Evolutionary conservation across 179 eudicot species (phyloP), one percentile per base, ranked within the genome.

Genomic region (Carnegiea gigantea): DNA sequence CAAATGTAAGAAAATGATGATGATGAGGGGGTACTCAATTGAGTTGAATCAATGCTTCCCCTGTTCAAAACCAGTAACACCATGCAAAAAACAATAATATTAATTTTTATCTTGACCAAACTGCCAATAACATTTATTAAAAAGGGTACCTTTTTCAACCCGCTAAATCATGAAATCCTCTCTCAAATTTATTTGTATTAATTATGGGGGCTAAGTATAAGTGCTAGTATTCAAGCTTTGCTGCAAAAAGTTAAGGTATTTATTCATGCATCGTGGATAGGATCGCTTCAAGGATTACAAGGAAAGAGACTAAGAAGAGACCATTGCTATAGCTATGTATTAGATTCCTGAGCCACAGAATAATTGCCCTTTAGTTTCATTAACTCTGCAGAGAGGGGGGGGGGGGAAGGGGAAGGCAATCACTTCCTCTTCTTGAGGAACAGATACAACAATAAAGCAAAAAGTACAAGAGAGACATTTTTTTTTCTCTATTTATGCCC

Each of bases 11-110:
- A 81, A 51, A 74, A 82, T 77, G 70, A 81, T 81, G 74, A 75
- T 74, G 74, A 80, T 72, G 67, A 79, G 28, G 62, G 38, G 75
- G 76, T 82, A 82, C 84, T 77, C 84, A 82, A 82, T 82, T 77
- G 77, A 54, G 80, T 77, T 77, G 72, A 77, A 72, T 77, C 76
- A 82, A 82, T 82, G 80, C 79, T 54, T 2, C 44, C 38, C 59
- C 60, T 81, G 75, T 81, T 49, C 75, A 48, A 65, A 81, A 74
- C 73, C 83, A 70, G 70, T 64, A 28, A 77, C 4, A 0, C 79
- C 62, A 82, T 68, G 43, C 46, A 70, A 21, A 38, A 5, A 18
- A 4, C 2, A 46, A 44, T 4, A 26, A 73, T 70, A 15, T 28
- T 24, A 12, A 38, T 7, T 70, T 70, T 59, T 9, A 33, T 67